Conservation (phyloP, 768 basidiomycete species). For the Mycena olivaceomarginata region DNA sequence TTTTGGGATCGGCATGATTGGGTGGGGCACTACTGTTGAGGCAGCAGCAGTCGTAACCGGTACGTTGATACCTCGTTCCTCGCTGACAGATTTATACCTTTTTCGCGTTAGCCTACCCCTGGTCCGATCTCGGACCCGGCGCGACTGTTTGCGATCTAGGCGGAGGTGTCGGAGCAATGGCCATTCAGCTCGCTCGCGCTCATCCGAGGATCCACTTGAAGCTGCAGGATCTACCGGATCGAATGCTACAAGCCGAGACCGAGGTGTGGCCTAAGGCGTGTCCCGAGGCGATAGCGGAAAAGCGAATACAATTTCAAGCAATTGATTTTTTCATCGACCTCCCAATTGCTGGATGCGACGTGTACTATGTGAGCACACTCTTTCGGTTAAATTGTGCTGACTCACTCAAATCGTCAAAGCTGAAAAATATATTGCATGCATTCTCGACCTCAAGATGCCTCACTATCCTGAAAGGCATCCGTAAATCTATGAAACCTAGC, state of each 20-base stretch:
- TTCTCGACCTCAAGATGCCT: conserved; percentile 27
- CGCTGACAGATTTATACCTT: neutral
- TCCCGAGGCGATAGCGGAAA: conserved; percentile 58
- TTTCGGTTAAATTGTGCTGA: neutral
- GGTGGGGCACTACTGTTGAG: conserved; percentile 42
- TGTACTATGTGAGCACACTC: conserved; percentile 61
- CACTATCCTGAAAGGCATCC: conserved; percentile 38
- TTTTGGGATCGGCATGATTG: conserved; percentile 43
- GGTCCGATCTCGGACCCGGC: conserved; percentile 47
- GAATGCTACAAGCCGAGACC: conserved; percentile 47
- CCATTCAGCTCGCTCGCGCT: conserved; percentile 49
- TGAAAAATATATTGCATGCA: conserved; percentile 43
- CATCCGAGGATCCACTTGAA: conserved; percentile 51
- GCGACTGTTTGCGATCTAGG: conserved; percentile 56
- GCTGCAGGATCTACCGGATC: conserved; percentile 52
- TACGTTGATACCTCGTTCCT: neutral
- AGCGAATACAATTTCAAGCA: conserved; percentile 58
- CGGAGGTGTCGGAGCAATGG: conserved; percentile 52
- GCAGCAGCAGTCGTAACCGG: conserved; percentile 37
- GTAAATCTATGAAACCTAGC: conserved; percentile 39
- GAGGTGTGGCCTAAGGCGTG: conserved; percentile 54
- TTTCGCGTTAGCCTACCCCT: conserved; percentile 49
- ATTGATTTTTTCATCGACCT: conserved; percentile 62
- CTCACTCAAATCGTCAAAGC: neutral
- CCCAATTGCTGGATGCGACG: conserved; percentile 58